Conservation (phyloP, 2,329 filamentous ascomycete genomes). For the Epichloe baconii region DNA sequence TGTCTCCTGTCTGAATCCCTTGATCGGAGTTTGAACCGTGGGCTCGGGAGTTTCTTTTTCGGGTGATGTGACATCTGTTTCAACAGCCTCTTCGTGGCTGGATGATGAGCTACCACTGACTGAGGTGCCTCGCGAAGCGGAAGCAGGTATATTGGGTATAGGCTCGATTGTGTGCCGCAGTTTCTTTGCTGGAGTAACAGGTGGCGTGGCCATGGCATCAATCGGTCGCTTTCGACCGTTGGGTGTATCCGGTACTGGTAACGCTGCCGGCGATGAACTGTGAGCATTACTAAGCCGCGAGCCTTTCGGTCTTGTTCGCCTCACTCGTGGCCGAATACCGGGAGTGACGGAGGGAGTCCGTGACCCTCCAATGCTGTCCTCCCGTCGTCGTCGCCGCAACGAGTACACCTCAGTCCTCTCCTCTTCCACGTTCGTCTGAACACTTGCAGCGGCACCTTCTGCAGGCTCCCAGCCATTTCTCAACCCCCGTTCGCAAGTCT, state of each 20-base stretch:
- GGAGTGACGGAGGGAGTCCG: slow-evolving; percentile 45
- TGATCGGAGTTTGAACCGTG: slow-evolving; percentile 17
- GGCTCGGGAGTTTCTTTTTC: slow-evolving; percentile 33
- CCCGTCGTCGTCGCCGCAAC: slow-evolving; percentile 39
- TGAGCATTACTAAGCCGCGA: slow-evolving; percentile 20
- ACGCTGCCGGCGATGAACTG: slow-evolving; percentile 19
- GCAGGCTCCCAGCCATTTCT: slow-evolving; percentile 71
- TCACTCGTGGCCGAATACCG: slow-evolving; percentile 38
- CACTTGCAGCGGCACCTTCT: slow-evolving; percentile 30
- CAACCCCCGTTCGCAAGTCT: slow-evolving; percentile 63
- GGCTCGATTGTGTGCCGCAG: slow-evolving; percentile 23
- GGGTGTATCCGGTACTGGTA: slow-evolving; percentile 15
- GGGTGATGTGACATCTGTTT: slow-evolving; percentile 36
- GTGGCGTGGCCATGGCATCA: slow-evolving; percentile 37
- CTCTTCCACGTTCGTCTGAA: slow-evolving; percentile 42
- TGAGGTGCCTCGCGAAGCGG: slow-evolving; percentile 27
- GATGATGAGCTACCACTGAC: slow-evolving; percentile 15
- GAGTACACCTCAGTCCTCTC: slow-evolving; percentile 38
- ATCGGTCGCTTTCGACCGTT: slow-evolving; percentile 26
- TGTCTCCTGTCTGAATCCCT: slow-evolving; percentile 4
- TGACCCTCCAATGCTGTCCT: slow-evolving; percentile 37
- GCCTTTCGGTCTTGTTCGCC: slow-evolving; percentile 24
- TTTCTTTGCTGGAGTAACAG: slow-evolving; percentile 41
- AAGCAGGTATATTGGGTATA: slow-evolving; percentile 10
- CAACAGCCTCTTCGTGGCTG: slow-evolving; percentile 16